Conservation (phyloP, 805 yeast genomes). For the Sungouiozyma intestinalis region DNA sequence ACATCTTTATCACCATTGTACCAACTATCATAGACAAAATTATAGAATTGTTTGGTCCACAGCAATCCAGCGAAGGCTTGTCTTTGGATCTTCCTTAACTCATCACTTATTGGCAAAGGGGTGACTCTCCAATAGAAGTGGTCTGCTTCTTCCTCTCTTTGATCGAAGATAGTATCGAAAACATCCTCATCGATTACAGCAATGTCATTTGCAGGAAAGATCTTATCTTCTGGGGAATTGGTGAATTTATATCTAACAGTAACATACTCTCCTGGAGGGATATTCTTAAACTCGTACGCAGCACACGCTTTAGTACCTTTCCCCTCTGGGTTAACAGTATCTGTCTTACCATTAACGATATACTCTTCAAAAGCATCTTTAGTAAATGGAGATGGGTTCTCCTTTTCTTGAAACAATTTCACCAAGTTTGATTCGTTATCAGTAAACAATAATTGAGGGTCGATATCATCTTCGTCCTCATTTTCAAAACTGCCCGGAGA, state of each 20-base stretch:
- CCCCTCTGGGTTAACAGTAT: slow-evolving; percentile 59
- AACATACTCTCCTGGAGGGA: slow-evolving; percentile 85
- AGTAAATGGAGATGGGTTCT: slow-evolving; percentile 47
- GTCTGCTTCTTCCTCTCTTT: slow-evolving; percentile 81
- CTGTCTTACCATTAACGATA: slow-evolving; percentile 44
- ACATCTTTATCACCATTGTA: slow-evolving; percentile 71
- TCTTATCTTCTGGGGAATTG: slow-evolving; percentile 25
- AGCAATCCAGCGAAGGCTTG: slow-evolving; percentile 90
- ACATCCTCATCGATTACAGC: slow-evolving; percentile 57
- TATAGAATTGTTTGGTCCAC: slow-evolving; percentile 90
- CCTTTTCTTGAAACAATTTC: slow-evolving; percentile 51
- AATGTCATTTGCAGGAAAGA: slow-evolving; percentile 24
- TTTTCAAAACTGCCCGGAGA: slow-evolving; percentile 62
- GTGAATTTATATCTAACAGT: slow-evolving; percentile 71
- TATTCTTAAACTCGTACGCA: slow-evolving; percentile 68
- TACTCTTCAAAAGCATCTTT: slow-evolving; percentile 91
- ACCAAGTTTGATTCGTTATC: slow-evolving; percentile 78
- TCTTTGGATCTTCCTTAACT: slow-evolving; percentile 73
- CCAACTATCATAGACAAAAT: slow-evolving; percentile 82
- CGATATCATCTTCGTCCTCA: slow-evolving; percentile 41
- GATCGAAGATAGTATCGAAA: slow-evolving; percentile 58
- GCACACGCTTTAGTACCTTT: slow-evolving; percentile 81
- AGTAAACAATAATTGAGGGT: slow-evolving; percentile 70
- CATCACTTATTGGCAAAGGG: slow-evolving; percentile 76
- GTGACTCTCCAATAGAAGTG: slow-evolving; percentile 83